Percentiles rank a stretch among this genome's conserved stretches.
Evolutionary conservation across 2,329 filamentous ascomycete genomes (phyloP).

Genomic region (Sarocladiaceae sp.): DNA sequence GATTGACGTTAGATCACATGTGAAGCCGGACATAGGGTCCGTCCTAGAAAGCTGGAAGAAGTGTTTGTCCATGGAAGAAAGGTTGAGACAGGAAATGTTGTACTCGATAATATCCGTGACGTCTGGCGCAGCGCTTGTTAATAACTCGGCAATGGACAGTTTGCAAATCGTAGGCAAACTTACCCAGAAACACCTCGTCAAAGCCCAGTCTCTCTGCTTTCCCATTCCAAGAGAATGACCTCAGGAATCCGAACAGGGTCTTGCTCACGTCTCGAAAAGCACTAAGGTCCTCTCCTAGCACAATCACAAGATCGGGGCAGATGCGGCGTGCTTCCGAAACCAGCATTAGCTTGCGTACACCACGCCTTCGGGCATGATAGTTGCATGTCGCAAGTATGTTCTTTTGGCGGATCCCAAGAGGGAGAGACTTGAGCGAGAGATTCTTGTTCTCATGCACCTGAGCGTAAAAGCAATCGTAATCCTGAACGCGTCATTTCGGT

Average conservation of each 20-base stretch:
- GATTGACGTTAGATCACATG: slow-evolving; percentile 66
- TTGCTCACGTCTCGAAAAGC: slow-evolving; percentile 86
- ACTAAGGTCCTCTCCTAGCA: slow-evolving; percentile 81
- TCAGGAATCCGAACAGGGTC: slow-evolving; percentile 68
- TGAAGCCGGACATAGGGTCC: slow-evolving; percentile 77
- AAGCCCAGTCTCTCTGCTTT: slow-evolving; percentile 81
- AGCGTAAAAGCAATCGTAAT: slow-evolving; percentile 93
- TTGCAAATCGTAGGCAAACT: slow-evolving; percentile 12
- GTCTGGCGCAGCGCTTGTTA: slow-evolving; percentile 48
- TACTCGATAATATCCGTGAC: slow-evolving; percentile 83
- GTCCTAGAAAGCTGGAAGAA: slow-evolving; percentile 74
- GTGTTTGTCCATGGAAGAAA: slow-evolving; percentile 56
- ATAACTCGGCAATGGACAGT: background rate
- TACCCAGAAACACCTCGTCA: slow-evolving; percentile 69
- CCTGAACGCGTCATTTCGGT: slow-evolving; percentile 35
- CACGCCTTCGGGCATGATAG: slow-evolving; percentile 76
- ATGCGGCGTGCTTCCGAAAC: slow-evolving; percentile 74
- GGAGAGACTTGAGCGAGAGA: slow-evolving; percentile 65
- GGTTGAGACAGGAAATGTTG: slow-evolving; percentile 70
- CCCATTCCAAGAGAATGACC: slow-evolving; percentile 70
- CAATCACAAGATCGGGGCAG: slow-evolving; percentile 80
- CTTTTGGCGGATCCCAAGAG: slow-evolving; percentile 87
- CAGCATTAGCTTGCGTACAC: slow-evolving; percentile 77
- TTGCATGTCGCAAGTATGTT: slow-evolving; percentile 92
- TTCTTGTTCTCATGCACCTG: slow-evolving; percentile 82